A percentile compares a stretch with the other conserved stretches of the same genome.
phyloP scores from a whole-genome alignment of 345 rosid species.

The Anastatica hierochuntica region DNA sequence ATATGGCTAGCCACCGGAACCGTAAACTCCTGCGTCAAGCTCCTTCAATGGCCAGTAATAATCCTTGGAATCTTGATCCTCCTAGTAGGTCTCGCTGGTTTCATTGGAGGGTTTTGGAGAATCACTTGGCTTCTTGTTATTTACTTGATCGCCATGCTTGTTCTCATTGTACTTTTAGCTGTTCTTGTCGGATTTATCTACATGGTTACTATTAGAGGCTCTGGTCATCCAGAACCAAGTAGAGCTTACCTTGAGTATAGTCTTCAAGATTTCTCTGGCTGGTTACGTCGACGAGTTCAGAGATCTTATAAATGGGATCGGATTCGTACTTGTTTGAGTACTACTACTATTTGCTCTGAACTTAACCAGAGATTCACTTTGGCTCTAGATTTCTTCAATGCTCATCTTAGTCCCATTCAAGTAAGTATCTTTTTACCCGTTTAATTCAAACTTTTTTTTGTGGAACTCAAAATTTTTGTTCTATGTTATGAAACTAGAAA shows the following conservation, averaged over 20 bases:
- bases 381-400: conserved; percentile 89
- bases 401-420: conserved; percentile 69
- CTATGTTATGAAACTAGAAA: too few relatives aligned
- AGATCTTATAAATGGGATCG: conserved; percentile 75
- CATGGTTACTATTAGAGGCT: conserved; percentile 67
- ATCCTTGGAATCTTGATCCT: conserved; percentile 62
- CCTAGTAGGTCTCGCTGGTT: conserved; percentile 58
- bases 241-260: conserved; percentile 70
- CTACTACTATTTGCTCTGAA: conserved; percentile 57
- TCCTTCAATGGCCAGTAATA: conserved; percentile 89
- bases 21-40: conserved; percentile 75
- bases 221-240: conserved; percentile 68
- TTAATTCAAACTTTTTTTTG: neutral
- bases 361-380: conserved; percentile 60
- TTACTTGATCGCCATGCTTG: conserved; percentile 70
- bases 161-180: conserved; percentile 51
- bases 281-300: conserved; percentile 62
- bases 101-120: conserved; percentile 85
- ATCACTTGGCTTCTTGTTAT: conserved; percentile 64
- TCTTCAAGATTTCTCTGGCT: conserved; percentile 68
- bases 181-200: conserved; percentile 60
- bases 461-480: too few relatives aligned
- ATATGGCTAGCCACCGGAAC: conserved; percentile 74
- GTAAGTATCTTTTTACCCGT: conserved; percentile 21
- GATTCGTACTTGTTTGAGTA: conserved; percentile 58